These are phyloP conservation scores for Pelargonium nanum DNA, from an alignment of 345 rosid species.

Conservation along the genomic window DNA sequence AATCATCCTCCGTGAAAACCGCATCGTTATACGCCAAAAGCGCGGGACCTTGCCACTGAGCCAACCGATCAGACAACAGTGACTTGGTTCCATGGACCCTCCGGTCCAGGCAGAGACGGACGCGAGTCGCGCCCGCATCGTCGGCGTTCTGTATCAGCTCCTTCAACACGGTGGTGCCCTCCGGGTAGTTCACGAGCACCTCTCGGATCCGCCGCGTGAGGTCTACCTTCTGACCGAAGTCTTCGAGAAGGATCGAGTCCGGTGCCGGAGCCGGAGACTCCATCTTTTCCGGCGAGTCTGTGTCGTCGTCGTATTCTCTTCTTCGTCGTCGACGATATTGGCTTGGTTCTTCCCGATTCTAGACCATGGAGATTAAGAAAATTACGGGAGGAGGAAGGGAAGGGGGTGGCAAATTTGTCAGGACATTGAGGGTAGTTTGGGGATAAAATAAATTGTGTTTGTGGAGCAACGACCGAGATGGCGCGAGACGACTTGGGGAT, in stretches of 20 bases:
- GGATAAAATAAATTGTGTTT: too few species aligned
- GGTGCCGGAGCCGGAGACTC: slow-evolving; percentile 28
- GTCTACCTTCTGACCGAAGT: slow-evolving; percentile 98
- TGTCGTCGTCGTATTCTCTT: not conserved
- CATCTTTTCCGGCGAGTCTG: slow-evolving; percentile 18
- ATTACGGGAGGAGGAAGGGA: not conserved
- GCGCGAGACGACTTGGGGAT: too few species aligned
- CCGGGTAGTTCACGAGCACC: slow-evolving; percentile 86
- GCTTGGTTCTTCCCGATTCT: not conserved
- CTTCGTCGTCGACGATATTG: not conserved
- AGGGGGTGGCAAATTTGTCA: not conserved
- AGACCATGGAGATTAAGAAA: too few species aligned
- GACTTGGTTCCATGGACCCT: slow-evolving; percentile 45
- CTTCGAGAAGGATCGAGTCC: slow-evolving; percentile 51
- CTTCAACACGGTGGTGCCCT: slow-evolving; percentile 85
- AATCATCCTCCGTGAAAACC: slow-evolving; percentile 85
- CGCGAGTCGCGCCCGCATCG: slow-evolving; percentile 82
- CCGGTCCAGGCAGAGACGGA: slow-evolving; percentile 83
- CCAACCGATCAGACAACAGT: slow-evolving; percentile 48
- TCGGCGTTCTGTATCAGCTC: slow-evolving; percentile 96
- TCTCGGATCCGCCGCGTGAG: slow-evolving; percentile 92
- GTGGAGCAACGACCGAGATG: too few species aligned
- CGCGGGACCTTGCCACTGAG: slow-evolving; percentile 85
- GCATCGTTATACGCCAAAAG: slow-evolving; percentile 78
- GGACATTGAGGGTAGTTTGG: not conserved